phyloP scores from a whole-genome alignment of 768 basidiomycete genomes.

The Leucosporidium scottii region DNA sequence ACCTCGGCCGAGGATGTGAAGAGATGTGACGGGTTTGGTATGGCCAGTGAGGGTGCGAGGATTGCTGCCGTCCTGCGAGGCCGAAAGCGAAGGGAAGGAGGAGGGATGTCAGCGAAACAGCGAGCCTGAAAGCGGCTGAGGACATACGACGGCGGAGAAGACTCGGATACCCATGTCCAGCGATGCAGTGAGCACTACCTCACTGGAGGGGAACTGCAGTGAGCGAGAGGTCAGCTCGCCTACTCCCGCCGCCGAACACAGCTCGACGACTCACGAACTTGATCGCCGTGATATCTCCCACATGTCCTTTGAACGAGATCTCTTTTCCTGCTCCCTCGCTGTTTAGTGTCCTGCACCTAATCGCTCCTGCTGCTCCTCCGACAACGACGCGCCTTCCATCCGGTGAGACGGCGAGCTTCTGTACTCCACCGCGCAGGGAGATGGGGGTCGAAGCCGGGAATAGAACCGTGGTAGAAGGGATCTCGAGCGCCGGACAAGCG shows the following conservation, averaged over 20 bases:
- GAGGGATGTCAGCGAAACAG: too few species aligned
- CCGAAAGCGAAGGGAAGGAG: not conserved
- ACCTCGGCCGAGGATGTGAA: slow-evolving; percentile 59
- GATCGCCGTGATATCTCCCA: slow-evolving; percentile 41
- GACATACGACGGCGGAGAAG: slow-evolving; percentile 51
- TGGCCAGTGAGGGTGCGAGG: slow-evolving; percentile 63
- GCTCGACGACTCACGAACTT: slow-evolving; percentile 37
- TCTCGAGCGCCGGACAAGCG: slow-evolving; percentile 49
- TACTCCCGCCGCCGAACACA: not conserved
- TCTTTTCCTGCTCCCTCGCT: slow-evolving; percentile 5
- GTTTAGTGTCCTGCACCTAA: not conserved
- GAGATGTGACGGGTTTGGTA: slow-evolving; percentile 57
- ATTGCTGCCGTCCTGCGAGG: slow-evolving; percentile 45
- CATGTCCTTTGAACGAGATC: slow-evolving; percentile 41
- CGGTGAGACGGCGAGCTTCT: slow-evolving; percentile 13
- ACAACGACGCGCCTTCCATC: slow-evolving; percentile 15
- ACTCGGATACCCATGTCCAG: slow-evolving; percentile 63
- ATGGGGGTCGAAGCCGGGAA: slow-evolving; percentile 45
- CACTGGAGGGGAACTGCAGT: slow-evolving; percentile 60
- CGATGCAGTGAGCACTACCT: slow-evolving; percentile 63
- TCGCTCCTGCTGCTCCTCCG: slow-evolving; percentile 21
- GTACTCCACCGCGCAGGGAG: slow-evolving; percentile 15
- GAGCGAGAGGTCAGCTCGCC: too few species aligned
- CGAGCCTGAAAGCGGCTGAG: too few species aligned
- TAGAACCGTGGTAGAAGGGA: slow-evolving; percentile 50